phyloP scores from a whole-genome alignment of 2,329 filamentous ascomycete genomes.

The Penicillium sp. region DNA sequence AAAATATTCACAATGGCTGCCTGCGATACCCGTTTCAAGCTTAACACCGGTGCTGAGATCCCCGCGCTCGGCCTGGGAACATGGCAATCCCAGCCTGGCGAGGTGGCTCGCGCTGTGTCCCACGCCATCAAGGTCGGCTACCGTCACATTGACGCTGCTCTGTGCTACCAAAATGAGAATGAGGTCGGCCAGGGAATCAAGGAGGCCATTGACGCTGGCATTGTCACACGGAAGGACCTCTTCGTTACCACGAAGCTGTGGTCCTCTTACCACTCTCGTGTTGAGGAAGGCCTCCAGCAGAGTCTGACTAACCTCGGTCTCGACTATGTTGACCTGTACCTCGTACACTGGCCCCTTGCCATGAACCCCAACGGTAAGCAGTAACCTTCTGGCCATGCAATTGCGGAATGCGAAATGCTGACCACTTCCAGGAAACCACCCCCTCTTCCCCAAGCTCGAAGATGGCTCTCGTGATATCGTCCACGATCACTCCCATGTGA shows the following conservation, averaged over 20 bases:
- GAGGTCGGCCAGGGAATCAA: conserved; percentile 78
- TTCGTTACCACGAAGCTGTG: conserved; percentile 87
- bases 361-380: conserved; percentile 71
- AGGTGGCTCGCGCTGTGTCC: conserved; percentile 60
- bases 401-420: neutral
- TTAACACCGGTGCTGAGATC: conserved; percentile 66
- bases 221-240: conserved; percentile 72
- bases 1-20: conserved; percentile 49
- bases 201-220: conserved; percentile 68
- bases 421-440: conserved; percentile 34
- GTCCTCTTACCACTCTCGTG: conserved; percentile 73
- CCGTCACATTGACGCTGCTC: conserved; percentile 43
- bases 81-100: conserved; percentile 63
- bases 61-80: conserved; percentile 66
- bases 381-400: neutral
- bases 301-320: conserved; percentile 72
- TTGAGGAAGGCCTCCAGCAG: conserved; percentile 70
- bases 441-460: conserved; percentile 67
- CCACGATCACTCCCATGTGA: conserved; percentile 66
- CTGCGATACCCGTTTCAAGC: conserved; percentile 57
- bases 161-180: conserved; percentile 62
- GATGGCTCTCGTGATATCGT: conserved; percentile 76
- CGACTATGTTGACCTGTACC: conserved; percentile 78
- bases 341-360: conserved; percentile 79
- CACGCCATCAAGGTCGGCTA: conserved; percentile 54